A percentile compares a stretch with the other conserved stretches of the same genome.
phyloP scores from a whole-genome alignment of 148 eudicot species.

The Nyssa sinensis region DNA sequence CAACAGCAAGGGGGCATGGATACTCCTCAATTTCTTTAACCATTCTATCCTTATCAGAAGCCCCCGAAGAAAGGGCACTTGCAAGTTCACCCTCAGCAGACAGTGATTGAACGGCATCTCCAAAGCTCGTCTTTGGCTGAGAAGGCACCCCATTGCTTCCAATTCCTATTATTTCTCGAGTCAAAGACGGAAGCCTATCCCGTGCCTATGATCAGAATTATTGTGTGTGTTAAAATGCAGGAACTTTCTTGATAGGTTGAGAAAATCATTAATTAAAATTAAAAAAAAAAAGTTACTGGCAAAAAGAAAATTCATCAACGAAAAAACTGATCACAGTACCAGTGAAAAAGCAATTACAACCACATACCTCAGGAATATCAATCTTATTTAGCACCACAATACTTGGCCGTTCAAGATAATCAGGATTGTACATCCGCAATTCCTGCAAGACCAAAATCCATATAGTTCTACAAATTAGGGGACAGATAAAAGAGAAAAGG shows the following conservation, averaged over 20 bases:
- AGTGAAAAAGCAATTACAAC: not conserved
- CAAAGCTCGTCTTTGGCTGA: conserved; percentile 18
- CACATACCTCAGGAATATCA: conserved; percentile 81
- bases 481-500: conserved; percentile 9
- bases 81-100: conserved; percentile 26
- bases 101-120: conserved; percentile 26
- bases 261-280: not conserved
- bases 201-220: conserved; percentile 44
- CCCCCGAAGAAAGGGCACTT: conserved; percentile 29
- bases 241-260: not conserved
- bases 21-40: conserved; percentile 77
- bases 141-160: conserved; percentile 42
- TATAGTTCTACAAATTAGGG: conserved; percentile 1
- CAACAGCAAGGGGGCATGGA: conserved; percentile 83
- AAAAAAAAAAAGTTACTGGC: not conserved
- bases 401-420: conserved; percentile 85
- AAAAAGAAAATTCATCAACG: not conserved
- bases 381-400: conserved; percentile 93
- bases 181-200: conserved; percentile 64
- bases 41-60: conserved; percentile 33
- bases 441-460: conserved; percentile 47
- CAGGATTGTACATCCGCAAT: conserved; percentile 95
- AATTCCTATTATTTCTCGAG: conserved; percentile 59
- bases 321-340: not conserved
- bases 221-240: not conserved